Percentiles rank a stretch among this genome's conserved stretches.
Evolutionary conservation across 2,329 filamentous ascomycete genomes (phyloP).

Genomic region (Alternaria hordeiaustralica): DNA sequence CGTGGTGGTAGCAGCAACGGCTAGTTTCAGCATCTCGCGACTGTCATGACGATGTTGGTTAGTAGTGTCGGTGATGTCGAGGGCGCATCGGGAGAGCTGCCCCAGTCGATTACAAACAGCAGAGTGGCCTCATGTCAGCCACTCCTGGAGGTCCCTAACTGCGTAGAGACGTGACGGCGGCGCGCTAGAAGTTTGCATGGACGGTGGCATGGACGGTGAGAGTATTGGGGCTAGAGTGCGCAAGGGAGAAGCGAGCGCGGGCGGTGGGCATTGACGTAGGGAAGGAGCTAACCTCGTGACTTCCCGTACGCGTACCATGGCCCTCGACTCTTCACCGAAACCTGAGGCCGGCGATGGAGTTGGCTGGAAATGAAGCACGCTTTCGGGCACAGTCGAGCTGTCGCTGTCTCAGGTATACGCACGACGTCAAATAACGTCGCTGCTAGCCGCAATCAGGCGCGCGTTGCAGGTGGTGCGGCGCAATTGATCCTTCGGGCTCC

Average conservation of each 20-base stretch:
- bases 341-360: slow-evolving; percentile 16
- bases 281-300: slow-evolving; percentile 3
- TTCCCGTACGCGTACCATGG: slow-evolving; percentile 1
- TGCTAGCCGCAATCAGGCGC: slow-evolving; percentile 21
- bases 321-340: slow-evolving; percentile 7
- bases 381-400: slow-evolving; percentile 19
- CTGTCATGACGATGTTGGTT: neutral
- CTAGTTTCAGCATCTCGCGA: slow-evolving; percentile 5
- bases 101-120: neutral
- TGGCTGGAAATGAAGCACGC: slow-evolving; percentile 11
- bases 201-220: slow-evolving; percentile 7
- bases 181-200: slow-evolving; percentile 7
- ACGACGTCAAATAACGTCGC: slow-evolving; percentile 18
- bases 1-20: neutral
- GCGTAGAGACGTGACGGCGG: neutral
- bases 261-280: slow-evolving; percentile 7
- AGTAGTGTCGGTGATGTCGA: no score
- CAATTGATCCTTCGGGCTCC: slow-evolving; percentile 14
- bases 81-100: no score
- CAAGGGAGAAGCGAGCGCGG: neutral
- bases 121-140: neutral
- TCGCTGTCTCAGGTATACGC: slow-evolving; percentile 33
- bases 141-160: neutral
- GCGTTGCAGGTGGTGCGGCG: slow-evolving; percentile 21
- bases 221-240: slow-evolving; percentile 6